These are phyloP conservation scores for Vigna unguiculata DNA, from an alignment of 306 rosid genomes.

Conservation along the genomic window DNA sequence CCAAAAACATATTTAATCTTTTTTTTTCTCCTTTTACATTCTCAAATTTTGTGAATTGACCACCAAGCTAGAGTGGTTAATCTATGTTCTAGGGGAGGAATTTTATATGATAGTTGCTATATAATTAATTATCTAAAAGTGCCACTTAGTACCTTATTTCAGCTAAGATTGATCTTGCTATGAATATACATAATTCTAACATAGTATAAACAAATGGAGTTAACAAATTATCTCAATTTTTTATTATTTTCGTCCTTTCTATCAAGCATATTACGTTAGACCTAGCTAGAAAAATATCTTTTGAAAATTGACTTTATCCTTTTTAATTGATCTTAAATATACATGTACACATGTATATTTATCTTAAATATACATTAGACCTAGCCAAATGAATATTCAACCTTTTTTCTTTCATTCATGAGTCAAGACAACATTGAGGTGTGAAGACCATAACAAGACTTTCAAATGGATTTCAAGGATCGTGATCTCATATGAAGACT, in stretches of 20 bases:
- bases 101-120: too few species aligned
- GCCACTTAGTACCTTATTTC: background rate
- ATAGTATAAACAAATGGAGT: background rate
- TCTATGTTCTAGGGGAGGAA: too few species aligned
- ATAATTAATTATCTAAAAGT: background rate
- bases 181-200: background rate
- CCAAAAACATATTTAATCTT: too few species aligned
- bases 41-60: too few species aligned
- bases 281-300: background rate
- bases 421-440: background rate
- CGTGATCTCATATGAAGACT: conserved; percentile 1
- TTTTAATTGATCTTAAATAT: background rate
- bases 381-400: background rate
- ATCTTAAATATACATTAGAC: conserved; percentile 1
- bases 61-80: too few species aligned
- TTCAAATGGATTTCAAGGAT: conserved; percentile 21
- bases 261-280: background rate
- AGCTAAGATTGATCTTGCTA: background rate
- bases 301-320: background rate
- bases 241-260: background rate
- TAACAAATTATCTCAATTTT: background rate
- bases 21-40: too few species aligned
- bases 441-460: conserved; percentile 8
- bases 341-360: too few species aligned
- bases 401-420: background rate